A percentile compares a stretch with the other conserved stretches of the same genome.
phyloP scores from a whole-genome alignment of 2,329 filamentous ascomycete genomes.

The Hypoxylon sp. region DNA sequence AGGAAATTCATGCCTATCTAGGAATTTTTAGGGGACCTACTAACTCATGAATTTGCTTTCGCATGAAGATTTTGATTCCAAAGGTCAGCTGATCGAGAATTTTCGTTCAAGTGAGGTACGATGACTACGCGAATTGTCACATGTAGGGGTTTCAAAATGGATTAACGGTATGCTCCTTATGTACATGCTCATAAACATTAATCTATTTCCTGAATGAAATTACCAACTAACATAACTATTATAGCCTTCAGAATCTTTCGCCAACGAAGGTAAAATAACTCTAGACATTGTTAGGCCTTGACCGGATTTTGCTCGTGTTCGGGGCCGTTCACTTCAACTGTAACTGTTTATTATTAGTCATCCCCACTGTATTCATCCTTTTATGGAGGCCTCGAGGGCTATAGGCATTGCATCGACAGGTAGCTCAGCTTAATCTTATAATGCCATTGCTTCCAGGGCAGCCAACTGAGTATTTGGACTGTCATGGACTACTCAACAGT shows the following conservation, averaged over 20 bases:
- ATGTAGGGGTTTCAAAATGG: neutral
- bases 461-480: too few species aligned
- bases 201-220: neutral
- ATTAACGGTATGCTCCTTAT: neutral
- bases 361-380: conserved; percentile 2
- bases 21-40: conserved; percentile 2
- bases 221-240: neutral
- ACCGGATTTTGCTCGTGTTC: neutral
- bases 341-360: neutral
- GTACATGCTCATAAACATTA: too few species aligned
- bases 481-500: neutral
- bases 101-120: conserved; percentile 2
- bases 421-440: neutral
- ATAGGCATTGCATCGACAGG: neutral
- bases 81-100: neutral
- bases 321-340: conserved; percentile 8
- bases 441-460: neutral
- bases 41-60: neutral
- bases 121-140: neutral
- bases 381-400: conserved; percentile 1
- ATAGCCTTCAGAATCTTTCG: too few species aligned
- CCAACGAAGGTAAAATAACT: too few species aligned
- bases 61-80: conserved; percentile 3
- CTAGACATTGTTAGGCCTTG: neutral
- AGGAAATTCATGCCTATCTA: neutral